Base-by-base conservation (phyloP, 768 basidiomycete species). In the Naganishia vaughanmartiniae region DNA sequence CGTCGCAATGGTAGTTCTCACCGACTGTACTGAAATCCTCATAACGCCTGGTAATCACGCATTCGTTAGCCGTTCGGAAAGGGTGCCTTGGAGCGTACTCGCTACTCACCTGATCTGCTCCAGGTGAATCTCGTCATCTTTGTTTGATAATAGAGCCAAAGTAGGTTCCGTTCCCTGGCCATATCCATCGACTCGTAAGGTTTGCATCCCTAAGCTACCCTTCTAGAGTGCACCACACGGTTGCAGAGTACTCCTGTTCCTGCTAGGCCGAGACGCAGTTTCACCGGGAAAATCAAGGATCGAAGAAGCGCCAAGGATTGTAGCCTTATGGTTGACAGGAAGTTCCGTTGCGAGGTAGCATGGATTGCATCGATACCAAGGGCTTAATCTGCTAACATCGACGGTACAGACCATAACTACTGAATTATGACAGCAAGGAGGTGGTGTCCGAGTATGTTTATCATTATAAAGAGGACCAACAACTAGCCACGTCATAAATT, bases 21-120 rank as follows among this genome's bases (percentile, higher is more conserved):
- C 93, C 93, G 82, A 96, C 93, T 7, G 93, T 95, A 54, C 89
- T 89, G 79, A 96, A 96, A 83, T 96, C 93, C 81, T 94, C 90
- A 83, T 94, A 95, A 71, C 90, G 91, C 74, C 93, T 93, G 72
- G 33, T 45, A n/a, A 26, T n/a, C 15, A 26, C 12, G n/a, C 14
- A 2, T 21, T 26, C 15, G 42, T 60, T 34, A 60, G 56, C 42
- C 7, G 45, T n/a, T 6, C n/a, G 26, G 14, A 12, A 2, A 24
- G 1, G 21, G 9, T 17, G 26, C 14, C 33, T 33, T n/a, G 4
- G 12, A 24, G 42, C 24, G 26, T 24, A 54, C 26, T 19, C 10
- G 36, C 1, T 15, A 39, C 71, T 31, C 17, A 76, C 75, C 75
- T 60, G 56, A 76, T 76, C 67, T 76, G 71, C 36, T 74, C 75